phyloP scores from a whole-genome alignment of 805 yeast species.

The Lipomyces sp. region DNA sequence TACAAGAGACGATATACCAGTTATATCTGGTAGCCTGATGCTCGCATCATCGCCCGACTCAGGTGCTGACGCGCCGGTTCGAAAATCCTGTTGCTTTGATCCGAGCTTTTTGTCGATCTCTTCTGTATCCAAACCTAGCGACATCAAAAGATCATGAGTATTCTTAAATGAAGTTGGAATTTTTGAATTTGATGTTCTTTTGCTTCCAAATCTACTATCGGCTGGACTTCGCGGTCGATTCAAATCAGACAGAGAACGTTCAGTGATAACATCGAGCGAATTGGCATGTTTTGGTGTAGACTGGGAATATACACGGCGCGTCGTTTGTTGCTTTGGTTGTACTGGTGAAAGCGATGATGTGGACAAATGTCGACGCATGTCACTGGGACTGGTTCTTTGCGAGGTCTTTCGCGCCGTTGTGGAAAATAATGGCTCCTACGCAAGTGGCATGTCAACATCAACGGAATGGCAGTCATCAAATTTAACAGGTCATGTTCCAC shows the following conservation, averaged over 20 bases:
- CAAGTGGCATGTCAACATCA: neutral
- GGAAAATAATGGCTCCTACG: neutral
- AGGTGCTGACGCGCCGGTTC: neutral
- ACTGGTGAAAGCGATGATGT: neutral
- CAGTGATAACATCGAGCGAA: slow-evolving; percentile 13
- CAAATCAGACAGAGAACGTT: slow-evolving; percentile 20
- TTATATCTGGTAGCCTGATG: slow-evolving; percentile 31
- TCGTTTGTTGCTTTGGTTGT: slow-evolving; percentile 2
- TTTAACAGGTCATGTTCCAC: too few species aligned
- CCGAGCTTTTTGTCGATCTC: neutral
- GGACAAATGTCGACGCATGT: neutral
- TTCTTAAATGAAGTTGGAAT: slow-evolving; percentile 28
- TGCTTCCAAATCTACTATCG: slow-evolving; percentile 14
- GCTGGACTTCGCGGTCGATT: slow-evolving; percentile 19
- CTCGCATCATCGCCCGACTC: slow-evolving; percentile 1
- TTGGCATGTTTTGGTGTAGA: slow-evolving; percentile 3
- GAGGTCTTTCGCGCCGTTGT: slow-evolving; percentile 17
- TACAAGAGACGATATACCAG: slow-evolving; percentile 32
- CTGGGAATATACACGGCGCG: slow-evolving; percentile 1
- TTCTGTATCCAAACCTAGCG: slow-evolving; percentile 21
- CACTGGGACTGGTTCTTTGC: slow-evolving; percentile 12
- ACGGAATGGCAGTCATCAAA: neutral
- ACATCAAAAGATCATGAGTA: slow-evolving; percentile 25
- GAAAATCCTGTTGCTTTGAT: neutral
- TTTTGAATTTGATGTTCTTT: neutral